phyloP scores from a whole-genome alignment of 1,284 basidiomycete species.

The Tilletiopsis washingtonensis region DNA sequence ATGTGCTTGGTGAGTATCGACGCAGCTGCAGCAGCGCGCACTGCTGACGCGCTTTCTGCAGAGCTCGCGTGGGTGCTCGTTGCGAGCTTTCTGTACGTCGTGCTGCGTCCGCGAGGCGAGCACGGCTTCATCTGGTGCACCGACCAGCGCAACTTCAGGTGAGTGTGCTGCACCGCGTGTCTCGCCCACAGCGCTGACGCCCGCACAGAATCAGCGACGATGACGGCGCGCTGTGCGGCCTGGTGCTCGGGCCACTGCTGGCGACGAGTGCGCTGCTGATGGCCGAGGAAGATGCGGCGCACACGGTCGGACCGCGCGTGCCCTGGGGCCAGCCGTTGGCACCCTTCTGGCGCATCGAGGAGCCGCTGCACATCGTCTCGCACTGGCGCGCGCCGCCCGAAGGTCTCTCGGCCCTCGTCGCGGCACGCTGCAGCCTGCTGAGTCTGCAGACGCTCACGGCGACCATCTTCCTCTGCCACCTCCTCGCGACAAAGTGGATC shows the following conservation, averaged over 20 bases:
- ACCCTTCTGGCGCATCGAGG: conserved; percentile 28
- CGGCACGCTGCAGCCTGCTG: conserved; percentile 29
- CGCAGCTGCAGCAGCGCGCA: background rate
- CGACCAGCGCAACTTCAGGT: conserved; percentile 23
- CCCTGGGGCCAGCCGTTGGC: too few relatives aligned
- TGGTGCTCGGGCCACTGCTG: conserved; percentile 28
- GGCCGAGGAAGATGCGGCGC: too few relatives aligned
- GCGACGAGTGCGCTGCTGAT: conserved; percentile 24
- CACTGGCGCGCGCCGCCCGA: conserved; percentile 13
- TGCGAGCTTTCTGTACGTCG: conserved; percentile 21
- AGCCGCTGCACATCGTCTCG: conserved; percentile 21
- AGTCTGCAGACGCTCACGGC: conserved; percentile 28
- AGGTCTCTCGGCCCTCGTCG: conserved; percentile 19
- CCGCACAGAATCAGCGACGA: conserved; percentile 25
- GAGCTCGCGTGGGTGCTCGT: conserved; percentile 23
- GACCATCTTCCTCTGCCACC: conserved; percentile 19
- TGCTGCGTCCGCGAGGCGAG: conserved; percentile 17
- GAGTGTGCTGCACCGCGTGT: background rate
- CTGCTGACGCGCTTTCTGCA: conserved; percentile 9
- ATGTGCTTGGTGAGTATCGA: background rate
- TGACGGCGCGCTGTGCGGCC: conserved; percentile 31
- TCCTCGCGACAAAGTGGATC: conserved; percentile 30
- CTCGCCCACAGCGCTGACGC: background rate
- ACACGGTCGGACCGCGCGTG: too few relatives aligned
- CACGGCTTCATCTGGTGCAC: conserved; percentile 35